Percentiles rank a stretch among this genome's conserved stretches.
These are phyloP conservation scores for Hypericum androsaemum DNA, from an alignment of 345 rosid species.

Conservation along the genomic window DNA sequence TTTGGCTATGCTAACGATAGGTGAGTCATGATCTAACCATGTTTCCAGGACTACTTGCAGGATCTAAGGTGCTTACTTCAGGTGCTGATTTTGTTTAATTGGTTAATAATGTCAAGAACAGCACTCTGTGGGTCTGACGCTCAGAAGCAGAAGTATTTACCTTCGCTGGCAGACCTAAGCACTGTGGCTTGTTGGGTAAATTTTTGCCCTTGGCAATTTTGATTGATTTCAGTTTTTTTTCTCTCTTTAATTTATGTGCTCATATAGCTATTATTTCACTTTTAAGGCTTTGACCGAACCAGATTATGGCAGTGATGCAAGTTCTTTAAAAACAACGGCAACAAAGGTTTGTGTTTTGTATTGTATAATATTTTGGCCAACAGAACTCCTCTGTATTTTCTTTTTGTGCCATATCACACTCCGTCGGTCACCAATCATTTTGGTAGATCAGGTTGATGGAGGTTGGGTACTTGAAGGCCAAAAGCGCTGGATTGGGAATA, in stretches of 20 bases:
- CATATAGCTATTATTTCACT: slow-evolving; percentile 13
- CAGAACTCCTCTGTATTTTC: no score
- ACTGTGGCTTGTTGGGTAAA: slow-evolving; percentile 88
- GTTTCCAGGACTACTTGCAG: neutral
- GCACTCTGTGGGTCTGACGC: slow-evolving; percentile 88
- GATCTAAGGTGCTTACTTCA: neutral
- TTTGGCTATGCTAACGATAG: slow-evolving; percentile 89
- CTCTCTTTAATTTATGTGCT: slow-evolving; percentile 11
- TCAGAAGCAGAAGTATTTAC: slow-evolving; percentile 75
- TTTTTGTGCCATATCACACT: no score
- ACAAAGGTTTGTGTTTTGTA: slow-evolving; percentile 46
- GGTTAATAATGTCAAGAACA: slow-evolving; percentile 32
- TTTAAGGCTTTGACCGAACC: slow-evolving; percentile 90
- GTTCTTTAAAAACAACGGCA: slow-evolving; percentile 67
- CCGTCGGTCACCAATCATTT: no score
- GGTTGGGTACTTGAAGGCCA: no score
- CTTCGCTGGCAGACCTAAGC: slow-evolving; percentile 64
- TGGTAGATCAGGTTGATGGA: no score
- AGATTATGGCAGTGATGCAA: slow-evolving; percentile 95
- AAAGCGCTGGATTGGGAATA: no score
- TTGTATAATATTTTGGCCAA: neutral
- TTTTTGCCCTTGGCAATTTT: slow-evolving; percentile 8
- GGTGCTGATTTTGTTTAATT: slow-evolving; percentile 9
- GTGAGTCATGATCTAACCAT: slow-evolving; percentile 30
- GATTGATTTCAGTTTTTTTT: neutral